phyloP scores from a whole-genome alignment of 106 monocot genomes.

The Agapanthus africanus region DNA sequence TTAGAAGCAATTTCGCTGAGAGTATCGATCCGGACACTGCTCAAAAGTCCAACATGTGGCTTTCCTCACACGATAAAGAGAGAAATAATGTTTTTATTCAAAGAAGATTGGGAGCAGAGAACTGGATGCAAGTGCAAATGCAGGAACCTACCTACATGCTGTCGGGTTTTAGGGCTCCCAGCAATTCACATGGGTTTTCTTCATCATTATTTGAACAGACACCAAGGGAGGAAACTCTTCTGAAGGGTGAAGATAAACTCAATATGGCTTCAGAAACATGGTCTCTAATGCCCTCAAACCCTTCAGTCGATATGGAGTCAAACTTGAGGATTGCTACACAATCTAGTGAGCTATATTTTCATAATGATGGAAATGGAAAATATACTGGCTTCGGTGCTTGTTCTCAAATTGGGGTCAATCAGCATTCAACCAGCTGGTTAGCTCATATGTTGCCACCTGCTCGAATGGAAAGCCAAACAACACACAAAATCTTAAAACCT shows the following conservation, averaged over 20 bases:
- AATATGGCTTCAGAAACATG: slow-evolving; percentile 10
- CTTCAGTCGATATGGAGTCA: slow-evolving; percentile 7
- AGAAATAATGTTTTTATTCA: slow-evolving; percentile 16
- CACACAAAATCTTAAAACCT: slow-evolving; percentile 10
- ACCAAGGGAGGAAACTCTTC: neutral
- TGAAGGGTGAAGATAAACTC: neutral
- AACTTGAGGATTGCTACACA: no score
- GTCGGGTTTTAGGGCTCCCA: slow-evolving; percentile 19
- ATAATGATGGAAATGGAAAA: no score
- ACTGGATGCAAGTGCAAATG: slow-evolving; percentile 31
- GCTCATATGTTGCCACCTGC: slow-evolving; percentile 13
- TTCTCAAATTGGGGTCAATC: slow-evolving; percentile 23
- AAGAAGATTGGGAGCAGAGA: slow-evolving; percentile 23
- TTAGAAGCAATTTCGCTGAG: slow-evolving; percentile 29
- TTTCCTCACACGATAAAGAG: slow-evolving; percentile 18
- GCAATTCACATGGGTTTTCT: slow-evolving; percentile 22
- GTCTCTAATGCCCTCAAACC: slow-evolving; percentile 21
- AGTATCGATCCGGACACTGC: slow-evolving; percentile 26
- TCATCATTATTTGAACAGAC: no score
- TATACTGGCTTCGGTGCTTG: slow-evolving; percentile 10
- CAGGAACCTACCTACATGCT: no score
- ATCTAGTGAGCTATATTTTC: no score
- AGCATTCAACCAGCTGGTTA: slow-evolving; percentile 27
- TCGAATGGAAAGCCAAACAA: neutral
- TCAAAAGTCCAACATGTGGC: slow-evolving; percentile 28